A percentile compares a stretch with the other conserved stretches of the same genome.
phyloP scores from a whole-genome alignment of 1,284 basidiomycete species.

The Ganoderma multipileum region DNA sequence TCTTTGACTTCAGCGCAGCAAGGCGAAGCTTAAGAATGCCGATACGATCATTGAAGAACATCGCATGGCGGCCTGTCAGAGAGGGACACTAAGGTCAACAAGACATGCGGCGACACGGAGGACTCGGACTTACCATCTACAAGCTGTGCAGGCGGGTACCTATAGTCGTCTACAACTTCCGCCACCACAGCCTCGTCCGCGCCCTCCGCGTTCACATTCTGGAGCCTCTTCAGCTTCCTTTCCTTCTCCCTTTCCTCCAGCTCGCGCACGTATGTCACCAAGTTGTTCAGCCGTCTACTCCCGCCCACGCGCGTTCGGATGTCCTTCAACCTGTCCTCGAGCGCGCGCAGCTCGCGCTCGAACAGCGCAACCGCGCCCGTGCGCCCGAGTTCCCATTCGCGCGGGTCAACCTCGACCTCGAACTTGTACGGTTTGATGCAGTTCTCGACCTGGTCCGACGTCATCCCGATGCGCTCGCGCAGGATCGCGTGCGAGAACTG shows the following conservation, averaged over 20 bases:
- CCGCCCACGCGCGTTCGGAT: slow-evolving; percentile 90
- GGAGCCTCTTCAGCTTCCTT: slow-evolving; percentile 57
- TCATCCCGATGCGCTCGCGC: slow-evolving; percentile 89
- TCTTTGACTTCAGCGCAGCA: slow-evolving; percentile 84
- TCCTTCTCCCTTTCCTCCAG: slow-evolving; percentile 87
- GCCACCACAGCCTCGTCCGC: slow-evolving; percentile 35
- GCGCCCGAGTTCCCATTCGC: slow-evolving; percentile 92
- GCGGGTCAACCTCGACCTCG: slow-evolving; percentile 88
- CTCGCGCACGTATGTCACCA: slow-evolving; percentile 85
- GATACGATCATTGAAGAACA: slow-evolving; percentile 85
- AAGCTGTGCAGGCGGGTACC: slow-evolving; percentile 90
- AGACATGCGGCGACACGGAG: background rate
- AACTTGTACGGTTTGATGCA: slow-evolving; percentile 99
- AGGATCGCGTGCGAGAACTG: slow-evolving; percentile 94
- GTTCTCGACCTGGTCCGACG: slow-evolving; percentile 99
- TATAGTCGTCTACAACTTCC: slow-evolving; percentile 54
- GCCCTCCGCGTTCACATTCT: slow-evolving; percentile 47
- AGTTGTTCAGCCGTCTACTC: slow-evolving; percentile 74
- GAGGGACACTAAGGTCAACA: slow-evolving; percentile 5
- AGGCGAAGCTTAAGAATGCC: slow-evolving; percentile 86
- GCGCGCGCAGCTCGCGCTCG: slow-evolving; percentile 85
- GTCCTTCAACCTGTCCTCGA: slow-evolving; percentile 86
- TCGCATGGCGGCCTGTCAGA: slow-evolving; percentile 85
- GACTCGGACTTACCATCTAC: slow-evolving; percentile 74
- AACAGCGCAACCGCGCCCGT: slow-evolving; percentile 80